Base-by-base conservation (phyloP, 2,329 filamentous ascomycete species). In the Colletotrichum destructivum region DNA sequence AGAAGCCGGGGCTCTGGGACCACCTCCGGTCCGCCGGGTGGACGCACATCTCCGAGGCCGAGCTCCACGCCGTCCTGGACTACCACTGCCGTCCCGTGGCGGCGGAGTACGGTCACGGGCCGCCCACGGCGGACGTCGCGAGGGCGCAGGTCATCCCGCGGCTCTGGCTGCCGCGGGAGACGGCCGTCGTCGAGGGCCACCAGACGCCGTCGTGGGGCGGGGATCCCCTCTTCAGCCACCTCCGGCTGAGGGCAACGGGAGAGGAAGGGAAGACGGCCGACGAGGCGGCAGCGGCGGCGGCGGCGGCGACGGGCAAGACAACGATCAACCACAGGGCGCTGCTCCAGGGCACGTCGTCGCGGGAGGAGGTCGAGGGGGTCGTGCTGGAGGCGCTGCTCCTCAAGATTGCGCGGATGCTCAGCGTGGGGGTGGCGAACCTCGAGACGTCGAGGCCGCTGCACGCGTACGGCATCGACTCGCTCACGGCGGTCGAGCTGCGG, bases 401-500 rank as follows among this genome's bases (percentile, higher is more conserved):
- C n/a, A 74, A 74, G 66, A 71, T 79, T 16, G 64, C 77, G 75
- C 12, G 78, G 75, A 55, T 74, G 61, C 70, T 75, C 21, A 67
- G 72, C 44, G 63, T 75, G 49, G 62, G 68, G 9, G 38, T 57
- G 2, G 67, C 72, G 0, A 75, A 79, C 6, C 65, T 79, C 2
- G 77, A 78, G 3, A 13, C 62, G 1, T 62, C 59, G 31, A 75
- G 74, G 47, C 67, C 77, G 1, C 52, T 77, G 0, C 72, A 74
- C 6, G 61, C 69, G 0, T 78, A 78, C 21, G 77, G 78, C 12
- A 69, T 79, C 2, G 78, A 79, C 26, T 78, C 77, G 2, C 69
- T 79, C 7, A 76, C 77, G 0, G 76, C 76, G 4, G 76, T 77
- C n/a, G 78, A 77, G 80, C 83, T 84, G 4, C 82, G 85, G 1